A percentile compares a stretch with the other conserved stretches of the same genome.
These are phyloP conservation scores for Candida frijolesensis DNA, from an alignment of 1,139 yeast species.

Conservation along the genomic window DNA sequence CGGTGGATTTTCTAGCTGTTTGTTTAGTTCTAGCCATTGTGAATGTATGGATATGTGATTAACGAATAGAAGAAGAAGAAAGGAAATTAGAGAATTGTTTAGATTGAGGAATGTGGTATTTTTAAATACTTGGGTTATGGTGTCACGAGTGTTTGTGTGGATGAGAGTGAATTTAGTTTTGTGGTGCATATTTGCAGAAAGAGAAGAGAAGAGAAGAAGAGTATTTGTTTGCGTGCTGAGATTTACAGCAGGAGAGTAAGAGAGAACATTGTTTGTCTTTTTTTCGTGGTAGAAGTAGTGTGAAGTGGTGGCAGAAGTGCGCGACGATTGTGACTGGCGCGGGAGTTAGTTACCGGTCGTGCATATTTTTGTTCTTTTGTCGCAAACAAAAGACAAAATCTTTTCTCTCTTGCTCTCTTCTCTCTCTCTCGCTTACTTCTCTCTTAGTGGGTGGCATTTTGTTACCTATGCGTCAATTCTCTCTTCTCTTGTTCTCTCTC, in stretches of 20 bases:
- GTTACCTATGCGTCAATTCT: neutral
- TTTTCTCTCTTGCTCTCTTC: neutral
- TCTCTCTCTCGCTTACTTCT: constrained; percentile 1
- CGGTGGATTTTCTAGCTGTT: constrained; percentile 98
- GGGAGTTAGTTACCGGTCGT: neutral
- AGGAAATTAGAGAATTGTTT: no score
- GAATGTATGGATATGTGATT: neutral
- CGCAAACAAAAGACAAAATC: constrained; percentile 5
- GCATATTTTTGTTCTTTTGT: constrained; percentile 1
- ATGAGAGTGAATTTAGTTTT: no score
- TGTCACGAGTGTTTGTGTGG: no score
- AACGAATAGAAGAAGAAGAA: no score
- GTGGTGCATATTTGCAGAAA: no score
- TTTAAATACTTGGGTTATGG: no score
- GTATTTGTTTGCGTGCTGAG: neutral
- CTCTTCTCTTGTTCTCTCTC: constrained; percentile 1
- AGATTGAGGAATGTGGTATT: no score
- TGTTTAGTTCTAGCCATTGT: constrained; percentile 98
- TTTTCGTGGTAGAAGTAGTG: neutral
- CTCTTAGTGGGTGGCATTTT: neutral
- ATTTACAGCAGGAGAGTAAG: neutral
- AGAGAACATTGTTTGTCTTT: neutral
- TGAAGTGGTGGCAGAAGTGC: neutral
- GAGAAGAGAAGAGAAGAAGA: neutral
- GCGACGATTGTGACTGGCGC: neutral